Base-by-base conservation (phyloP, 2,329 filamentous ascomycete species). In the Alternaria sp. region DNA sequence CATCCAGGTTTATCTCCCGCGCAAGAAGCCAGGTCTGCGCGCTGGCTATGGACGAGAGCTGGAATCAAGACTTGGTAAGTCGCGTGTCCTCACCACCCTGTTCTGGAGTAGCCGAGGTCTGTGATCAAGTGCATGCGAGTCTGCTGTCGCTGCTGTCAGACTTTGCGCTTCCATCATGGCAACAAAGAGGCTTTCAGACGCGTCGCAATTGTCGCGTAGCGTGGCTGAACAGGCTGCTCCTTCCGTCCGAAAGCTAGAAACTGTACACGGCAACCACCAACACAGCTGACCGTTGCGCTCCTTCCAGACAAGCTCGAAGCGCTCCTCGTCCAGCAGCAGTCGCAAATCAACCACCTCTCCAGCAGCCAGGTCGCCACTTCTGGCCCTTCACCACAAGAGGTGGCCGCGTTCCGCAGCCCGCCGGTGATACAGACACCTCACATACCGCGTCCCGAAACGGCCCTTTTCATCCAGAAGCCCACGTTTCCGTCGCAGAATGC, bases 1-100 rank as follows among this genome's bases (percentile, higher is more conserved):
- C 48, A 24, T 43, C 18, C 46, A 74, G 71, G 53, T 90, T 73
- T 91, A 91, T 73, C 87, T 87, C 62, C 89, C 90, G 69, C 83
- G 89, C 42, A 90, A 91, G 79, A 91, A 91, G 74, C 88, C 89
- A 7, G 89, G 89, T 3, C 81, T 84, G 54, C 78, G 82, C 52
- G 80, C 88, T 67, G 88, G 87, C 44, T 88, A 88, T 74, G 86
- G 86, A 14, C 80, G 87, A 51, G 87, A 89, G 76, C 82, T 89
- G 5, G 87, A 88, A 82, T 76, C 84, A 77, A 71, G 87, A 80
- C 76, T 83, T 74, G 71, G 85, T 88, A 57, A 81, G 87, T 63
- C 22, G 44, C 36, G 24, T 28, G 42, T 39, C 43, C 41, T 43
- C 49, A 8, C 34, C 36, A 12, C 42, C n/a, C 32, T n/a, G 24